These are phyloP conservation scores for Arxiozyma heterogenica DNA, from an alignment of 1,139 yeast species.

Conservation along the genomic window DNA sequence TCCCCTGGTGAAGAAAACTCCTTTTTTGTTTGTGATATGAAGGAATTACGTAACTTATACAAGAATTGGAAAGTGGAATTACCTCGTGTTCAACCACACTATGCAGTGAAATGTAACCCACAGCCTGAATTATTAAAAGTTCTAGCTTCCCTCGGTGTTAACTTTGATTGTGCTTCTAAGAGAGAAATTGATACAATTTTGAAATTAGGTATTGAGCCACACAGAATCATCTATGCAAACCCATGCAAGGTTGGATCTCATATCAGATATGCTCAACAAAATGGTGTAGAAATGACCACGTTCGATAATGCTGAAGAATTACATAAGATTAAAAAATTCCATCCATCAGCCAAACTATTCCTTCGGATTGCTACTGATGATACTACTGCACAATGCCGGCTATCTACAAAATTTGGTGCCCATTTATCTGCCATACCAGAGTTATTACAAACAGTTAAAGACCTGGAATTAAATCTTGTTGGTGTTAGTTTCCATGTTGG, in stretches of 20 bases:
- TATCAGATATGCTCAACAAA: slow-evolving; percentile 55
- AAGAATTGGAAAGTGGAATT: slow-evolving; percentile 52
- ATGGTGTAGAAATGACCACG: slow-evolving; percentile 62
- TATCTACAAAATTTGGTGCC: slow-evolving; percentile 88
- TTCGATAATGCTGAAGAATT: slow-evolving; percentile 86
- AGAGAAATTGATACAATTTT: slow-evolving; percentile 68
- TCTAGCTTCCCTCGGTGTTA: slow-evolving; percentile 55
- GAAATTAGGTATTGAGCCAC: slow-evolving; percentile 50
- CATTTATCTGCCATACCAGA: slow-evolving; percentile 44
- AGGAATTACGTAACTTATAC: slow-evolving; percentile 55
- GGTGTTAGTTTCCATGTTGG: slow-evolving; percentile 98
- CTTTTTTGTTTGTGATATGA: slow-evolving; percentile 81
- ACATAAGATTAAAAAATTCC: slow-evolving; percentile 56
- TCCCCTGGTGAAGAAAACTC: slow-evolving; percentile 77
- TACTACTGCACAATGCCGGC: slow-evolving; percentile 74
- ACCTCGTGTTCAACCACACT: slow-evolving; percentile 74
- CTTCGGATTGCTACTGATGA: slow-evolving; percentile 88
- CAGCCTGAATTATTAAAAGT: slow-evolving; percentile 49
- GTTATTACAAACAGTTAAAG: slow-evolving; percentile 54
- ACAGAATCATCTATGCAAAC: slow-evolving; percentile 78
- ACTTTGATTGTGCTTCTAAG: slow-evolving; percentile 92
- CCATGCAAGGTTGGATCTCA: slow-evolving; percentile 86
- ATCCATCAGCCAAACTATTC: slow-evolving; percentile 62
- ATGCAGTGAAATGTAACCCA: slow-evolving; percentile 93
- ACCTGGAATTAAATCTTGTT: slow-evolving; percentile 51